Evolutionary conservation across 73 alveolate genomes (phyloP), one percentile per base, ranked within the genome.

Genomic region (Symbiodinium natans): DNA sequence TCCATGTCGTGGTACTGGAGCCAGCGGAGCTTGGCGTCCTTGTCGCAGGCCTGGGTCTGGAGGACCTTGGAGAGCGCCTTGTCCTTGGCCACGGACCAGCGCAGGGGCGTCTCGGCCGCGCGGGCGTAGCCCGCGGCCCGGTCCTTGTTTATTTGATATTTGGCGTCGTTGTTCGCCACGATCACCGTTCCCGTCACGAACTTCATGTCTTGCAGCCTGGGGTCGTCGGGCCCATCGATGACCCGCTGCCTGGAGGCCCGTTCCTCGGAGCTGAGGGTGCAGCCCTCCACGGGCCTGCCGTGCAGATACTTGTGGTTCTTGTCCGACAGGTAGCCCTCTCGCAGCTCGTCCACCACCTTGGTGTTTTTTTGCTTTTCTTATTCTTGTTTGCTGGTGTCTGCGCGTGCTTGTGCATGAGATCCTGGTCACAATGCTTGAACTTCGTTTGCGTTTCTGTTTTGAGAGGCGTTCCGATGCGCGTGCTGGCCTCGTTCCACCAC

Each of bases 161-260:
- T n/a, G n/a, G n/a, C n/a, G n/a, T n/a, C 94, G 83, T 86, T 86
- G 95, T 88, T 88, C 41, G 95, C 95, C 31, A 88, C 95, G 27
- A 88, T 39, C 34, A 40, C 85, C 43, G 34, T 4, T 34, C 73
- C 95, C 41, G 36, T 43, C 74, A 54, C 13, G 95, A 88, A 88
- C 74, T 29, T 88, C 1, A 71, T 29, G 34, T 63, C 75, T 41
- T 3, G 41, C n/a, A 88, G 86, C 42, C 93, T 82, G 15, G 93
- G 93, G 40, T 86, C 93, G 0, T 52, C 40, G n/a, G 41, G 41
- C 4, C 41, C 46, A 8, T 2, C n/a, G 40, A 86, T 52, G 40
- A 86, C 83, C 2, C 93, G 85, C 29, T 41, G 71, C 17, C 95
- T 29, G 11, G 95, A 88, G 0, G 19, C 25, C 38, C 73, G 41